Percentiles rank a stretch among this genome's conserved stretches.
Conservation (phyloP, 192 early-diverging fungal species). For the Diversispora eburnea region DNA sequence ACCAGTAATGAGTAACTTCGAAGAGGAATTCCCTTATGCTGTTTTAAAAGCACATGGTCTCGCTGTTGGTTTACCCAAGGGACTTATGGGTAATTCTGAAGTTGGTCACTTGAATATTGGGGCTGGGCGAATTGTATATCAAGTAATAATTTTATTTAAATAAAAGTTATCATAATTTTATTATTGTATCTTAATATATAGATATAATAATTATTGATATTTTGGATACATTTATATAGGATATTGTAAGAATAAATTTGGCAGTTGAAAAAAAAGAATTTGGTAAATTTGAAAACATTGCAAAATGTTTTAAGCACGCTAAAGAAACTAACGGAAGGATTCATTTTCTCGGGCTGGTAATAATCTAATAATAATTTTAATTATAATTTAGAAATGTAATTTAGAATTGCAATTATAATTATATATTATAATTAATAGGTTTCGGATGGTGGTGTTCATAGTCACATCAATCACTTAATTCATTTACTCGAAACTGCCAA, state of each 20-base stretch:
- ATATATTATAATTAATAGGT: constrained; percentile 44
- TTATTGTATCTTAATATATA: background rate
- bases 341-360: constrained; percentile 87
- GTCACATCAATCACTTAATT: constrained; percentile 88
- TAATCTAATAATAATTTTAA: background rate
- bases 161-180: background rate
- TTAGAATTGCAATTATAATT: too few species aligned
- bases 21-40: constrained; percentile 69
- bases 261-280: constrained; percentile 85
- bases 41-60: constrained; percentile 90
- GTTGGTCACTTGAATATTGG: constrained; percentile 99
- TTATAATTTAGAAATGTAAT: background rate
- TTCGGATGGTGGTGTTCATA: constrained; percentile 98
- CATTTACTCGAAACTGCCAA: constrained; percentile 83
- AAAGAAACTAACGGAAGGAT: constrained; percentile 82
- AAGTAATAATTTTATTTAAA: constrained; percentile 58
- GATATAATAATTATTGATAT: too few species aligned
- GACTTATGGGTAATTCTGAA: constrained; percentile 99
- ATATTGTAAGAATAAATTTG: constrained; percentile 97
- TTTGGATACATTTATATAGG: too few species aligned
- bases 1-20: constrained; percentile 85
- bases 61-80: constrained; percentile 95
- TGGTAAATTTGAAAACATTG: constrained; percentile 66
- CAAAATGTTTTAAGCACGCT: constrained; percentile 79
- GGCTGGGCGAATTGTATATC: constrained; percentile 97